Base-by-base conservation (phyloP, 257 asterid genomes). In the Lavandula angustifolia region DNA sequence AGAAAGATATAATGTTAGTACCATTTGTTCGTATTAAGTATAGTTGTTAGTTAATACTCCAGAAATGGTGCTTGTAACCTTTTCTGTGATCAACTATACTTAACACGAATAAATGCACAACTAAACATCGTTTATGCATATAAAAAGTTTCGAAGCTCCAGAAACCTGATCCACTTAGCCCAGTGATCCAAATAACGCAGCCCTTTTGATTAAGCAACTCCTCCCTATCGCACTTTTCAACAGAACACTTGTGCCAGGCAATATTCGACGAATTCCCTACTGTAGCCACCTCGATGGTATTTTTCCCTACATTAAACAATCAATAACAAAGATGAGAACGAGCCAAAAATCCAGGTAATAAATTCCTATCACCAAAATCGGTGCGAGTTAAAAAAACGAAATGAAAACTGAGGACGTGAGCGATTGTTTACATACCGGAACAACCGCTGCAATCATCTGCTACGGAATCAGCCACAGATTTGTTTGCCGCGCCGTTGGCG, bases 111-210 rank as follows among this genome's bases (percentile, higher is more conserved):
- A 17, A 70, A 53, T 17, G 34, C 42, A 51, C 42, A 33, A 69
- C 4, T 14, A 70, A 32, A 52, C 41, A 54, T 0, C 54, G 34
- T 17, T 4, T 34, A 44, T 12, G 54, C 29, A 8, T 48, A 54
- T n/a, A 18, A 37, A 55, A 57, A 69, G 10, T 42, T 52, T 8
- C 1, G 4, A 51, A 48, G 44, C n/a, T 37, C 14, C 7, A 77
- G 92, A 71, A 59, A 94, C 99, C 99, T 82, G 99, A 94, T 80
- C 99, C 99, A 75, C 99, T 94, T 29, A 94, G 87, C 35, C 99
- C 99, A 63, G 99, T 94, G 59, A 94, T 81, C 99, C 99, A 94
- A 75, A 94, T 71, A 64, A 90, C 96, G 80, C 98, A 88, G 13
- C 99, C 99, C 81, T 84, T 94, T 73, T 94, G 99, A 77, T 83